Base-by-base conservation (phyloP, 345 rosid genomes). In the Bruguiera sexangula region DNA sequence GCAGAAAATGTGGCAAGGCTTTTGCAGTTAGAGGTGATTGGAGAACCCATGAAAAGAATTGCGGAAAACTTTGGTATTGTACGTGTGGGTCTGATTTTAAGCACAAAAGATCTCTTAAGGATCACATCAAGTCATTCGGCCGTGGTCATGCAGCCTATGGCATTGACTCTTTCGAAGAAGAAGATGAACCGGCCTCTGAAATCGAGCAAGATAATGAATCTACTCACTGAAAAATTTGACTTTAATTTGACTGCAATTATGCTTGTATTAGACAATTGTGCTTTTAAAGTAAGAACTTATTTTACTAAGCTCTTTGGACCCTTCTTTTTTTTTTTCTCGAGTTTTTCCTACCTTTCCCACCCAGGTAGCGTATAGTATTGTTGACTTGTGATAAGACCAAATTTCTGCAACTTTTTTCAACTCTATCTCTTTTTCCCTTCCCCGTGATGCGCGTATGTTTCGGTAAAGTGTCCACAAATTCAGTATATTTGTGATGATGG, bases 21-120 rank as follows among this genome's bases (percentile, higher is more conserved):
- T 92, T 95, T 63, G 99, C 99, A 0, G 99, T 95, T 21, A 82
- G 91, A 63, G 99, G 99, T 19, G 99, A 95, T 37, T 95, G 99
- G 99, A 87, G 99, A 71, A 95, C 99, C 29, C 99, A 95, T 63
- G 99, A 95, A 85, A 95, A 95, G 87, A 95, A 95, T 22, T 95
- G 99, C 34, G 99, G 99, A 20, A 87, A 90, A 81, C 88, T 92
- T 31, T 95, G 99, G 99, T 95, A 87, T 78, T 95, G 99, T 77
- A 79, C 81, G 64, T 95, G 98, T 66, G 98, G 99, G 0, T 95
- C 99, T 31, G 98, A 92, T 74, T 95, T 95, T 75, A 95, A 92
- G 83, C 99, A 95, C 79, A 95, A 92, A 69, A 84, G 99, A 68
- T 95, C 99, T 18, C 88, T 95, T 22, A 92, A 92, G 71, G 99